These are phyloP conservation scores for Lichtheimia hyalospora DNA, from an alignment of 371 early-diverging fungal species.

Conservation along the genomic window DNA sequence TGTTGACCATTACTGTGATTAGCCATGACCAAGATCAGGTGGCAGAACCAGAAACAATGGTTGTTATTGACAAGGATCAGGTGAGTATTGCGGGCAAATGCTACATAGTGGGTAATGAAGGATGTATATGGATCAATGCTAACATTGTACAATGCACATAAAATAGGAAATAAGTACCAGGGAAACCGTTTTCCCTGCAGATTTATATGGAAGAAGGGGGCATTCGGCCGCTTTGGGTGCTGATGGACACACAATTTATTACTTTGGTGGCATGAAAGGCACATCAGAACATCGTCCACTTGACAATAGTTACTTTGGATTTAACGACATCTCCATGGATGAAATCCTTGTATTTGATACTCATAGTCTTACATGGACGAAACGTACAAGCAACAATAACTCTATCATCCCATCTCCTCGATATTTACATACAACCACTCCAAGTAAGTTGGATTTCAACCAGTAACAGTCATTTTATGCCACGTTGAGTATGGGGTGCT, in stretches of 20 bases:
- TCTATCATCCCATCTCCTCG: constrained; percentile 14
- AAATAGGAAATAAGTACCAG: too few species aligned
- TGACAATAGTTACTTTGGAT: neutral
- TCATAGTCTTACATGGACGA: constrained; percentile 1
- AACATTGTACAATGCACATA: too few species aligned
- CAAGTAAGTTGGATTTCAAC: constrained; percentile 7
- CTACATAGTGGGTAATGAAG: too few species aligned
- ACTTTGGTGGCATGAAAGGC: constrained; percentile 19
- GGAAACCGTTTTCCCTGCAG: neutral
- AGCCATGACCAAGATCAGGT: neutral
- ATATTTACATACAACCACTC: constrained; percentile 14
- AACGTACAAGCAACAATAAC: neutral
- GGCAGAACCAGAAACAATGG: constrained; percentile 2
- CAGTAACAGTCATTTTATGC: too few species aligned
- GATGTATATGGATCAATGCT: too few species aligned
- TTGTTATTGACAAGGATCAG: too few species aligned
- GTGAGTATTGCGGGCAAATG: too few species aligned
- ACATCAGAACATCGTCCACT: neutral
- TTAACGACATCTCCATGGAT: constrained; percentile 11
- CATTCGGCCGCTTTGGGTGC: constrained; percentile 14
- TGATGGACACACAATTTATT: constrained; percentile 14
- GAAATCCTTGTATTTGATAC: constrained; percentile 15
- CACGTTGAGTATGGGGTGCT: too few species aligned
- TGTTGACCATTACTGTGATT: neutral
- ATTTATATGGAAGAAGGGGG: constrained; percentile 1